Evolutionary conservation across 306 rosid genomes (phyloP).

Genomic region (Citrullus colocynthis): DNA sequence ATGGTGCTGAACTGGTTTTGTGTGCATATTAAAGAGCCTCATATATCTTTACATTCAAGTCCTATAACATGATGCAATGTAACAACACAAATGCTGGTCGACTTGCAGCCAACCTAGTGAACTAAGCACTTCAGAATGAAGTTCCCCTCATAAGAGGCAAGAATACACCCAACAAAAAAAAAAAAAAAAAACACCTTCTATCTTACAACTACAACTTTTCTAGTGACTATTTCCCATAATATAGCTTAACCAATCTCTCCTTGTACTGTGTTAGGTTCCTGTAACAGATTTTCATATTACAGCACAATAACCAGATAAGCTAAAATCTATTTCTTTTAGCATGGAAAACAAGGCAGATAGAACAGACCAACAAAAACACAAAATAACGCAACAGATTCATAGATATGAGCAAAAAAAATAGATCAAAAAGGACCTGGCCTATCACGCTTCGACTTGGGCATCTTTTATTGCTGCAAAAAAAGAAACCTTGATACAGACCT

Average conservation of each 20-base stretch:
- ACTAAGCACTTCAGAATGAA: neutral
- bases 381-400: neutral
- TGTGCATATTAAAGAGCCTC: too few species aligned
- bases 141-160: neutral
- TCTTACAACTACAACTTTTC: neutral
- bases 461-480: neutral
- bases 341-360: neutral
- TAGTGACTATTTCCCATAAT: neutral
- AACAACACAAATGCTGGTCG: too few species aligned
- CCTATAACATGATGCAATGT: too few species aligned
- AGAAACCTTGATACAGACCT: too few species aligned
- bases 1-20: too few species aligned
- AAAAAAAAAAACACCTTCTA: neutral
- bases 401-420: too few species aligned
- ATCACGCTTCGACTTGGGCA: conserved; percentile 10
- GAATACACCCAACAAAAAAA: too few species aligned
- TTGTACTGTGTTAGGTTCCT: too few species aligned
- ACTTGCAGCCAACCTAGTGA: too few species aligned
- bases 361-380: neutral
- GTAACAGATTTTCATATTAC: too few species aligned
- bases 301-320: neutral
- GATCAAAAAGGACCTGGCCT: neutral
- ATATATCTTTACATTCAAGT: too few species aligned
- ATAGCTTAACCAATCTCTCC: neutral
- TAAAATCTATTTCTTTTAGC: neutral